These are phyloP conservation scores for Pythium rishiriense DNA, from an alignment of 352 stramenopile species.

Conservation along the genomic window DNA sequence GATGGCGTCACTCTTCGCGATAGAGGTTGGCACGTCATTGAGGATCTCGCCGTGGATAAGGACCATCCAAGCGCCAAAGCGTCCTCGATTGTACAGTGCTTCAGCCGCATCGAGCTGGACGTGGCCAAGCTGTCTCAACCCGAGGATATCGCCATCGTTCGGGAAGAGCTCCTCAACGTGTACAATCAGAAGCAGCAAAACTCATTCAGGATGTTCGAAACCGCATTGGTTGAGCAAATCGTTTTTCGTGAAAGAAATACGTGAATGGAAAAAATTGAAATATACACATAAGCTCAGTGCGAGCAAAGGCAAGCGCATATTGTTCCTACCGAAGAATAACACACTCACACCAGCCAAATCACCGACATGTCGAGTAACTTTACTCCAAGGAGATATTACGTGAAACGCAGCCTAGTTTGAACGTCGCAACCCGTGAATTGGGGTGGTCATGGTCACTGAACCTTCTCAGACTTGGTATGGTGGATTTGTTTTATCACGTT, in stretches of 20 bases:
- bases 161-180: background rate
- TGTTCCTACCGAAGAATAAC: no score
- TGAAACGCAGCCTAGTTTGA: no score
- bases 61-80: background rate
- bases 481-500: no score
- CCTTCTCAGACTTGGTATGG: no score
- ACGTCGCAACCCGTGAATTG: no score
- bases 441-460: no score
- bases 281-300: no score
- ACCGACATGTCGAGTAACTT: no score
- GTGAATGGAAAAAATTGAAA: background rate
- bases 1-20: background rate
- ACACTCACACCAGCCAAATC: no score
- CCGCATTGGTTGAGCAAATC: background rate
- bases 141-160: background rate
- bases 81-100: conserved; percentile 1
- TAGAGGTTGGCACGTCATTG: background rate
- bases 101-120: background rate
- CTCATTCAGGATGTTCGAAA: background rate
- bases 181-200: background rate
- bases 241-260: background rate
- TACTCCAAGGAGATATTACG: no score
- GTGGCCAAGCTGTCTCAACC: background rate
- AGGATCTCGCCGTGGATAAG: background rate
- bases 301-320: no score